Evolutionary conservation across 2,329 filamentous ascomycete genomes (phyloP).

Genomic region (Colletotrichum limetticola): DNA sequence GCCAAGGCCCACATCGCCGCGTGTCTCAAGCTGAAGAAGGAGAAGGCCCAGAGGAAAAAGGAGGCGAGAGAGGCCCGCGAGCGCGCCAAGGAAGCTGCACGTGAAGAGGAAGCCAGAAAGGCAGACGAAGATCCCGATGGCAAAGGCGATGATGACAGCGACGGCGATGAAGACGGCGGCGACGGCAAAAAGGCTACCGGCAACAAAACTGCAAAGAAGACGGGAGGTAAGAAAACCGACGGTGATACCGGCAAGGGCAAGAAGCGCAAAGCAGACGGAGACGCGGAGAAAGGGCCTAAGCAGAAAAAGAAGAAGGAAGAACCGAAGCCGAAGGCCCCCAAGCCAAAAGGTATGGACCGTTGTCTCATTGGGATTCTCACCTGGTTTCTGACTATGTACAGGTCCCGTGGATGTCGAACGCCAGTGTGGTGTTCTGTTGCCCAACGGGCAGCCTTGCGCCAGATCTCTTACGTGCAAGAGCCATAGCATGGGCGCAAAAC

Average conservation of each 20-base stretch:
- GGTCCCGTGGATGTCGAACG: constrained; percentile 93
- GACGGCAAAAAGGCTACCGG: constrained; percentile 53
- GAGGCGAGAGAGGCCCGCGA: constrained; percentile 78
- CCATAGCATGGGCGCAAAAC: constrained; percentile 94
- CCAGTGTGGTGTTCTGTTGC: constrained; percentile 88
- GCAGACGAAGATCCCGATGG: constrained; percentile 60
- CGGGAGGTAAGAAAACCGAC: constrained; percentile 71
- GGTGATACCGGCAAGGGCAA: constrained; percentile 74
- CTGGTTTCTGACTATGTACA: constrained; percentile 39
- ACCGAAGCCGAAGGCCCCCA: constrained; percentile 82
- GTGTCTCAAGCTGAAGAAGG: constrained; percentile 86
- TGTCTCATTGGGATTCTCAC: not conserved
- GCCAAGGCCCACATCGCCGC: constrained; percentile 84
- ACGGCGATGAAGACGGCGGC: constrained; percentile 55
- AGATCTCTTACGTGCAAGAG: constrained; percentile 93
- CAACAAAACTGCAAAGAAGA: constrained; percentile 67
- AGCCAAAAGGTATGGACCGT: constrained; percentile 75
- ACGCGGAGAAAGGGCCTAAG: constrained; percentile 85
- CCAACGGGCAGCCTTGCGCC: constrained; percentile 88
- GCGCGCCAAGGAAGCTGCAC: constrained; percentile 70
- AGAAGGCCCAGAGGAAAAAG: constrained; percentile 82
- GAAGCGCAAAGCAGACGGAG: constrained; percentile 80
- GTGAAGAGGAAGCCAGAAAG: constrained; percentile 65
- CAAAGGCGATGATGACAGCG: constrained; percentile 61
- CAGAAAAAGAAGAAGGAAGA: constrained; percentile 97